Percentiles rank a stretch among this genome's conserved stretches.
Evolutionary conservation across 192 early-diverging fungal genomes (phyloP).

Genomic region (Coemansia javaensis): DNA sequence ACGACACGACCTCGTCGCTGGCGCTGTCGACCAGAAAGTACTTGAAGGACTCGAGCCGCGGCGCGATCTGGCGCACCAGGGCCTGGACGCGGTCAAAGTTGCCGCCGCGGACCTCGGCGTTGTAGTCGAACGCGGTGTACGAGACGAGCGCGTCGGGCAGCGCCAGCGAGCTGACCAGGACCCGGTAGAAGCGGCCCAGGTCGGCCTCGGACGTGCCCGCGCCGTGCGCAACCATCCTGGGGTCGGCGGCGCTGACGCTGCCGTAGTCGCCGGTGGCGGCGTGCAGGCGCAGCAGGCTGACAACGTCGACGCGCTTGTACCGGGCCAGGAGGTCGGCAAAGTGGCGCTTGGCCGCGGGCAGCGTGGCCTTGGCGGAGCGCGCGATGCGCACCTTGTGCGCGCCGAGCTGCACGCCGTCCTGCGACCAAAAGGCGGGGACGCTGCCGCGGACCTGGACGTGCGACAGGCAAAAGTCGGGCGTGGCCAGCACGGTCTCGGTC

Average conservation of each 20-base stretch:
- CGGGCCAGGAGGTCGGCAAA: conserved; percentile 66
- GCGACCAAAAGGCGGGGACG: conserved; percentile 96
- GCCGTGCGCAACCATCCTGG: conserved; percentile 10
- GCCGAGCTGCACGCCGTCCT: conserved; percentile 76
- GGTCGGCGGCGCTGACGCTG: conserved; percentile 6
- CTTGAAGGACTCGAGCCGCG: conserved; percentile 55
- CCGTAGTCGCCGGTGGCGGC: conserved; percentile 21
- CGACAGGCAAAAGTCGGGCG: conserved; percentile 55
- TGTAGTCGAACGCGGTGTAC: conserved; percentile 81
- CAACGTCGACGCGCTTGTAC: conserved; percentile 70
- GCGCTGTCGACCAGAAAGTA: conserved; percentile 68
- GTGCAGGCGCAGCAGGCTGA: conserved; percentile 74
- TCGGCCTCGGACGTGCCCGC: conserved; percentile 53
- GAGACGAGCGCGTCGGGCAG: conserved; percentile 46
- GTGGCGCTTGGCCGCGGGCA: conserved; percentile 75
- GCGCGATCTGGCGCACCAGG: conserved; percentile 55
- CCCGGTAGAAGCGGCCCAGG: conserved; percentile 65
- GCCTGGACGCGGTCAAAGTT: conserved; percentile 67
- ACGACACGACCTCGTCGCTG: conserved; percentile 52
- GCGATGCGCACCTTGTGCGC: conserved; percentile 83
- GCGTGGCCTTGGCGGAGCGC: conserved; percentile 73
- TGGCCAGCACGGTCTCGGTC: conserved; percentile 79
- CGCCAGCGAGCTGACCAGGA: conserved; percentile 47
- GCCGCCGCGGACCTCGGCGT: conserved; percentile 70
- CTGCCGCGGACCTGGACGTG: conserved; percentile 86